Evolutionary conservation across 352 stramenopile genomes (phyloP), one percentile per base, ranked within the genome.

Genomic region (Pythium biforme): DNA sequence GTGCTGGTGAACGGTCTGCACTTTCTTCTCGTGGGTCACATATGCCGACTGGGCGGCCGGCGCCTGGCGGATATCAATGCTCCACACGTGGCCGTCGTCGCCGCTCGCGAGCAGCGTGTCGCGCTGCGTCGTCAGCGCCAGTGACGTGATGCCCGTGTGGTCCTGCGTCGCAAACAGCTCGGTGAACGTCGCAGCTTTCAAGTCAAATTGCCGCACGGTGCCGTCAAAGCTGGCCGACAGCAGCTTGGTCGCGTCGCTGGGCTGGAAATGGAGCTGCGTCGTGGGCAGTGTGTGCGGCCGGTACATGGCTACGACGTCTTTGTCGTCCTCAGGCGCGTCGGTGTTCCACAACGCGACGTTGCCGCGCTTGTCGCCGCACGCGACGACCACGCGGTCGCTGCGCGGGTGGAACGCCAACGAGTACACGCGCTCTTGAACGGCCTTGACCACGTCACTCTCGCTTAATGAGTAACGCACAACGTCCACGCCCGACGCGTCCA

Each of bases 1-100:
- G 43, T 95, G 86, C 50, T 82, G 70, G 48, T 88, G 74, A n/a
- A 95, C 83, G 0, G 86, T 95, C 58, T 95, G 92, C 52, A 94
- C 73, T 71, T 93, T 95, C 62, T 93, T 94, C 52, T 93, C 86
- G 39, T 95, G 86, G 20, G 92, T 58, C 14, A 65, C 14, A 52
- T 80, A 92, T 10, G 29, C 67, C 7, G 73, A 69, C 17, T 67
- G 64, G 45, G 69, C 75, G 25, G 56, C 56, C 10, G 55, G 64
- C 5, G 26, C 14, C n/a, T 72, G 56, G 14, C 86, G 79, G 27
- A 66, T 68, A 54, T 95, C 86, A 34, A 93, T 62, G 5, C 64
- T 58, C 39, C 74, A 79, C 3, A 93, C 70, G 8, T 66, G 66
- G 3, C 86, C 86, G 45, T 92, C 82, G 31, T 93, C 81, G 25